A percentile compares a stretch with the other conserved stretches of the same genome.
Evolutionary conservation across 2,329 filamentous ascomycete species (phyloP).

Genomic region (Mollisiaceae sp.): DNA sequence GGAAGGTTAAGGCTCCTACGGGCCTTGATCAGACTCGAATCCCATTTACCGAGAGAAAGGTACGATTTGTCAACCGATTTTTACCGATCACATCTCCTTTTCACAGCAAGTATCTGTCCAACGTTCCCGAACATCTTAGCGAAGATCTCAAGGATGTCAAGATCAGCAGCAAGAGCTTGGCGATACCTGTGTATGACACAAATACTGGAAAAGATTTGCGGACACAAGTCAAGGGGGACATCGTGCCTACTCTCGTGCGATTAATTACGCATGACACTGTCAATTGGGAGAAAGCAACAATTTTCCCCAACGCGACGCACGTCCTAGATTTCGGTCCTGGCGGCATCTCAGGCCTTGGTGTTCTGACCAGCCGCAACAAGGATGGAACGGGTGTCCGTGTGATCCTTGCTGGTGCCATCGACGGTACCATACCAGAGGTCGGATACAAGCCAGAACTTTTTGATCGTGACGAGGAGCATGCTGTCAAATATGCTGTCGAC

Average conservation of each 20-base stretch:
- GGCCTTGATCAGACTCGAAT: constrained; percentile 94
- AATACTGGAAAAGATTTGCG: constrained; percentile 87
- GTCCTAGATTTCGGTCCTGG: constrained; percentile 96
- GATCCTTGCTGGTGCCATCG: constrained; percentile 91
- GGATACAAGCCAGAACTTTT: constrained; percentile 99
- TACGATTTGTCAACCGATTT: constrained; percentile 96
- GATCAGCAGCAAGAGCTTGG: constrained; percentile 75
- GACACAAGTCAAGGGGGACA: constrained; percentile 70
- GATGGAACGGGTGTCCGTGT: constrained; percentile 97
- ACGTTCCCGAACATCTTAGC: constrained; percentile 82
- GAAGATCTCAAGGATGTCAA: constrained; percentile 84
- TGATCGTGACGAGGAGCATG: constrained; percentile 92
- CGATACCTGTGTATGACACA: constrained; percentile 88
- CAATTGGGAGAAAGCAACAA: constrained; percentile 94
- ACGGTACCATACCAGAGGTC: constrained; percentile 86
- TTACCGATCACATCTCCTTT: constrained; percentile 97
- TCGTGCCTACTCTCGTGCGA: constrained; percentile 84
- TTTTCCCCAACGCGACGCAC: constrained; percentile 89
- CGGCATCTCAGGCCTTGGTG: constrained; percentile 93
- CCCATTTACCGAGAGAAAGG: constrained; percentile 93
- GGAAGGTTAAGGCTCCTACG: constrained; percentile 98
- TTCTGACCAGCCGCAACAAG: constrained; percentile 98
- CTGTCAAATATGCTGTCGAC: constrained; percentile 92
- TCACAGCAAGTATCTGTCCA: constrained; percentile 90
- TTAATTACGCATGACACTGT: constrained; percentile 95